phyloP scores from a whole-genome alignment of 257 asterid species.

The Rubia yunnanensis region DNA sequence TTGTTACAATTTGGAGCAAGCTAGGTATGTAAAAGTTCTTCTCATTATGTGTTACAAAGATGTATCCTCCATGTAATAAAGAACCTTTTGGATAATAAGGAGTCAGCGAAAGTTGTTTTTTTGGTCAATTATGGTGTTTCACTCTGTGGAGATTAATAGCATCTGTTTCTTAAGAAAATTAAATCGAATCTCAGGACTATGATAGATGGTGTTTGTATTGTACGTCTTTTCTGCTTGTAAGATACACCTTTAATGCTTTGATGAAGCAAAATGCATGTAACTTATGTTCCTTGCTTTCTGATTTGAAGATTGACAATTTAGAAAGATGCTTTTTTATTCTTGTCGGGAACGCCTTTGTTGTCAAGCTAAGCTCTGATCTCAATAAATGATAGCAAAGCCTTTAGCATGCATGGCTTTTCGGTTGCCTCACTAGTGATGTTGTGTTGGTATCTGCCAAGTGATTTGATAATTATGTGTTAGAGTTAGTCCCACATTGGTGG shows the following conservation, averaged over 20 bases:
- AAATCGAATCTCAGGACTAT: too few species aligned
- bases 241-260: too few species aligned
- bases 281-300: neutral
- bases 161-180: too few species aligned
- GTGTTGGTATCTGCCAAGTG: neutral
- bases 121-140: too few species aligned
- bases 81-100: neutral
- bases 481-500: too few species aligned
- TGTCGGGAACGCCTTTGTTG: neutral
- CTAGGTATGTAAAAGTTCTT: constrained; percentile 44
- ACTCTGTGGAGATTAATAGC: too few species aligned
- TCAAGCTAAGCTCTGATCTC: neutral
- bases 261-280: too few species aligned
- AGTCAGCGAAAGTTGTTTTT: neutral
- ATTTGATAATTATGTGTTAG: too few species aligned
- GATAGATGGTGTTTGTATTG: too few species aligned
- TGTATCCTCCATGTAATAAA: neutral
- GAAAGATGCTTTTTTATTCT: neutral
- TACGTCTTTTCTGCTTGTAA: too few species aligned
- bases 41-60: neutral
- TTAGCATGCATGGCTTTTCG: too few species aligned
- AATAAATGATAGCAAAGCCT: neutral
- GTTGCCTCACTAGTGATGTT: neutral
- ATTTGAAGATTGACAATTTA: neutral
- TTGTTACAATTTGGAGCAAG: constrained; percentile 69